Base-by-base conservation (phyloP, 2,329 filamentous ascomycete species). In the Aspergillus fijiensis region DNA sequence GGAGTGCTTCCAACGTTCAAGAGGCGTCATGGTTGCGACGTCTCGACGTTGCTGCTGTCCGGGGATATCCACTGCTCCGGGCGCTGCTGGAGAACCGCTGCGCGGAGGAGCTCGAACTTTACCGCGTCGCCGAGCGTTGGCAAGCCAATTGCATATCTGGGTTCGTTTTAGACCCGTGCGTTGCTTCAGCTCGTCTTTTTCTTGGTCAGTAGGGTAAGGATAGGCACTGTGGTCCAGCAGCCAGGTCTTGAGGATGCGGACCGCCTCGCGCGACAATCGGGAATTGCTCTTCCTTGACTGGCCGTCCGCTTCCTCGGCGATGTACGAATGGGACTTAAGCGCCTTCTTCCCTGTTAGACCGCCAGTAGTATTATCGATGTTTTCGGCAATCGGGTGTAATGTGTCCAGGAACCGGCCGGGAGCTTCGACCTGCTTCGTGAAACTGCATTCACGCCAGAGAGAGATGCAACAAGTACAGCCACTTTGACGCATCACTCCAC, bases 81-180 rank as follows among this genome's bases (percentile, higher is more conserved):
- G 79, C 66, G 88, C 85, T 1, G 88, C 85, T 1, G 91, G 90
- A 4, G 91, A 93, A 19, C 84, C 86, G 31, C 85, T 87, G 64
- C 88, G 83, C 51, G 86, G 86, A 2, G 69, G 62, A 60, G 85
- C 81, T 51, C 87, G 85, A 57, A 89, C 87, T 78, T 96, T 96
- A 68, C 90, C 88, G 63, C 92, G 85, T 59, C 92, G 86, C 49
- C 92, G 87, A 59, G 92, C 92, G 75, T 96, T 96, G 60, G 92
- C 92, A 51, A 96, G 85, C 92, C 92, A 96, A 73, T 96, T 96
- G 11, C 88, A 89, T 67, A 96, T 94, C 71, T 97, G 93, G 14
- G 84, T 89, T 69, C 91, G 87, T 73, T 87, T 92, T 47, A 97
- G 81, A 7, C 92, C 91, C 0, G 92, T 96, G 67, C 89, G 85